phyloP scores from a whole-genome alignment of 2,329 filamentous ascomycete genomes.

The Talaromyces pinophilus region DNA sequence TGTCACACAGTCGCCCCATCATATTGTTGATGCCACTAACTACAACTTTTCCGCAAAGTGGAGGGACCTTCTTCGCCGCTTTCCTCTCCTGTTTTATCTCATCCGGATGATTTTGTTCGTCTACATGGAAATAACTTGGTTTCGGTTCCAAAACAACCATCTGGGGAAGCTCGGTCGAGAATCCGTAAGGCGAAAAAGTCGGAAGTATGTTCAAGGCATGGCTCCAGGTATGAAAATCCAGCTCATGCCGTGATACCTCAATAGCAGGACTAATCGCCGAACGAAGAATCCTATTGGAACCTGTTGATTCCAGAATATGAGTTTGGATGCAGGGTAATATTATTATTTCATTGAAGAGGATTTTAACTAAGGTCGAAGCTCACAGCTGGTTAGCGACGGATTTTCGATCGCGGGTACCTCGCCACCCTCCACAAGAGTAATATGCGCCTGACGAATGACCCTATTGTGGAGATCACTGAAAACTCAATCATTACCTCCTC shows the following conservation, averaged over 20 bases:
- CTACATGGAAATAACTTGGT: conserved; percentile 15
- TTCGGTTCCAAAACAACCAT: conserved; percentile 6
- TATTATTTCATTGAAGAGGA: not conserved
- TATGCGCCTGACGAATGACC: conserved; percentile 23
- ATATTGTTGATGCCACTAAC: conserved; percentile 6
- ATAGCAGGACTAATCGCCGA: not conserved
- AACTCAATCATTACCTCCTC: conserved; percentile 7
- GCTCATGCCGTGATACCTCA: not conserved
- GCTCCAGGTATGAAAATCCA: conserved; percentile 1
- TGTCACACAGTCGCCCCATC: conserved; percentile 13
- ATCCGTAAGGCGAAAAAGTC: not conserved
- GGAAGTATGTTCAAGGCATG: conserved; percentile 3
- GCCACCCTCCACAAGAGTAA: conserved; percentile 9
- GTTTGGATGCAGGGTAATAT: conserved; percentile 29
- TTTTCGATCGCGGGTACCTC: conserved; percentile 14
- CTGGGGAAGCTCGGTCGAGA: not conserved
- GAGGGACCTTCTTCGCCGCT: not conserved
- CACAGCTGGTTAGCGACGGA: conserved; percentile 1
- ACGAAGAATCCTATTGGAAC: conserved; percentile 24
- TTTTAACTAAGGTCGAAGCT: not conserved
- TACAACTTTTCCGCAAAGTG: not conserved
- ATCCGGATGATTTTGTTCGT: conserved; percentile 10
- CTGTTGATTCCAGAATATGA: conserved; percentile 27
- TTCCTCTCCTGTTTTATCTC: conserved; percentile 3
- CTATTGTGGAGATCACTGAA: conserved; percentile 24